Conservation (phyloP, 2,329 filamentous ascomycete species). For the Microcera coccophila region DNA sequence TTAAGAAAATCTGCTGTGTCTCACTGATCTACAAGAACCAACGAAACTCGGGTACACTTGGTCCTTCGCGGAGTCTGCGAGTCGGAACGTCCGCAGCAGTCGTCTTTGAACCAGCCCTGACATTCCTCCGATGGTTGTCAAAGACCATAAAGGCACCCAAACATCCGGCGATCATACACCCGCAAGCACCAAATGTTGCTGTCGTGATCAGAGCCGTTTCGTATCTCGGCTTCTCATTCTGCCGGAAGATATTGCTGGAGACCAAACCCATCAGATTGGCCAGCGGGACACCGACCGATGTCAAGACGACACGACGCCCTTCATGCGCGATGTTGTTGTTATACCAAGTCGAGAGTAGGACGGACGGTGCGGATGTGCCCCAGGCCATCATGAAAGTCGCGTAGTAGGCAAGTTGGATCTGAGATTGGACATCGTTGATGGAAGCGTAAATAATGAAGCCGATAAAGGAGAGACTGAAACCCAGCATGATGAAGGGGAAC, state of each 20-base stretch:
- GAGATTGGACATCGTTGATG: slow-evolving; percentile 60
- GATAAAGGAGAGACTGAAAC: slow-evolving; percentile 68
- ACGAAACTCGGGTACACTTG: slow-evolving; percentile 43
- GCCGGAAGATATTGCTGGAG: slow-evolving; percentile 63
- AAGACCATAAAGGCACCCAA: slow-evolving; percentile 60
- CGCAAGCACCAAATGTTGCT: slow-evolving; percentile 59
- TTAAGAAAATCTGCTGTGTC: no score
- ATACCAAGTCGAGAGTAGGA: slow-evolving; percentile 63
- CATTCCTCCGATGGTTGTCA: slow-evolving; percentile 52
- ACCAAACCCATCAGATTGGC: slow-evolving; percentile 72
- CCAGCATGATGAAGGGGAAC: slow-evolving; percentile 70
- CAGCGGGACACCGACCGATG: slow-evolving; percentile 68
- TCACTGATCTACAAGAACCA: slow-evolving; percentile 47
- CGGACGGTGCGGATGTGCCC: slow-evolving; percentile 71
- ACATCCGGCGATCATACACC: slow-evolving; percentile 50
- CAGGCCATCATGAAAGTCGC: slow-evolving; percentile 80
- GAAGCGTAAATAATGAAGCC: slow-evolving; percentile 76
- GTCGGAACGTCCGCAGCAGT: slow-evolving; percentile 46
- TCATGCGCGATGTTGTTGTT: slow-evolving; percentile 81
- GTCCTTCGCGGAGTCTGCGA: slow-evolving; percentile 46
- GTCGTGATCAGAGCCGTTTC: slow-evolving; percentile 62
- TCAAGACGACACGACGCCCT: slow-evolving; percentile 64
- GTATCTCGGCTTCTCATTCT: slow-evolving; percentile 62
- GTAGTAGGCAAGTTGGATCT: slow-evolving; percentile 67
- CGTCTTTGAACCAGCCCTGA: slow-evolving; percentile 47